Percentiles rank a stretch among this genome's conserved stretches.
Evolutionary conservation across 192 early-diverging fungal genomes (phyloP).

Genomic region (Backusella sp.): DNA sequence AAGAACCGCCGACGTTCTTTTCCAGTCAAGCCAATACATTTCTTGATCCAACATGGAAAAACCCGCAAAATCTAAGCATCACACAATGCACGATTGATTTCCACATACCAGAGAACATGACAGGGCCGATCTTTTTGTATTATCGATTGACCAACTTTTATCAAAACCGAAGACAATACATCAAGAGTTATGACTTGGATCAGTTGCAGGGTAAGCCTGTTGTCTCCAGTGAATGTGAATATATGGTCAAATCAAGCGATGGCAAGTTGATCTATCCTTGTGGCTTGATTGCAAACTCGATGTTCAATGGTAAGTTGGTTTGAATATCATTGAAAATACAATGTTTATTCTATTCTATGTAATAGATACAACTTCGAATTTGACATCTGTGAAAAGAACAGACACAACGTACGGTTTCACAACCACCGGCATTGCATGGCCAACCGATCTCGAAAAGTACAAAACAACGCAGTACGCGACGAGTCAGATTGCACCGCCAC

Average conservation of each 20-base stretch:
- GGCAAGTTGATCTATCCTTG: constrained; percentile 78
- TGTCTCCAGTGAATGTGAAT: constrained; percentile 24
- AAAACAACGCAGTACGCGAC: constrained; percentile 54
- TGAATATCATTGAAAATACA: background rate
- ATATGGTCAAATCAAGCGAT: constrained; percentile 25
- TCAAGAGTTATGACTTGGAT: constrained; percentile 73
- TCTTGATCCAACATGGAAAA: constrained; percentile 20
- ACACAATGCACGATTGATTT: constrained; percentile 64
- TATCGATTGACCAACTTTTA: constrained; percentile 95
- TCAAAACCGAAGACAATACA: constrained; percentile 90
- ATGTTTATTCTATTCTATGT: background rate
- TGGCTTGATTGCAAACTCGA: constrained; percentile 87
- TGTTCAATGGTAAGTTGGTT: constrained; percentile 70
- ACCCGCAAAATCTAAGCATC: constrained; percentile 22
- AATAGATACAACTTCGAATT: constrained; percentile 33
- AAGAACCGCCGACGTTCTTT: constrained; percentile 20
- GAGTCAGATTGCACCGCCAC: constrained; percentile 74
- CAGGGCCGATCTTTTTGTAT: constrained; percentile 84
- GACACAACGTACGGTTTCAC: constrained; percentile 54
- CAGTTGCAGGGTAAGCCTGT: constrained; percentile 68
- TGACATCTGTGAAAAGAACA: constrained; percentile 13
- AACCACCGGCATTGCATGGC: constrained; percentile 80
- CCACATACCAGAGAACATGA: constrained; percentile 63
- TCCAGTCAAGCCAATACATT: constrained; percentile 16
- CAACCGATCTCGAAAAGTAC: constrained; percentile 73